These are phyloP conservation scores for Allantophomopsis cytisporea DNA, from an alignment of 2,329 filamentous ascomycete genomes.

Conservation along the genomic window DNA sequence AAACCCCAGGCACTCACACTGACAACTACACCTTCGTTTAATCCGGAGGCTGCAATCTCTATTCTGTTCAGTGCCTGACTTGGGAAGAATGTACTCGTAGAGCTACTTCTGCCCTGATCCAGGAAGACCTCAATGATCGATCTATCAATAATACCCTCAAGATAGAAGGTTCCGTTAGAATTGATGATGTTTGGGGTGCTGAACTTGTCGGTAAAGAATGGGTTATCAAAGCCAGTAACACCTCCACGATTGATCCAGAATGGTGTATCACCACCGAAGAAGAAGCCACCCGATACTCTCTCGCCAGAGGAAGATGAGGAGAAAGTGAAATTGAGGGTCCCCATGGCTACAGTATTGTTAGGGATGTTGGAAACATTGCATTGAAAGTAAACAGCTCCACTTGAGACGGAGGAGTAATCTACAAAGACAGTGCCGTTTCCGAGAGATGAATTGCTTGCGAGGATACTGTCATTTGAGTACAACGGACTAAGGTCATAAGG, in stretches of 20 bases:
- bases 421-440: conserved; percentile 32
- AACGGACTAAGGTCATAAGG: conserved; percentile 29
- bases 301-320: conserved; percentile 33
- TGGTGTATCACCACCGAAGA: conserved; percentile 30
- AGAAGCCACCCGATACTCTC: conserved; percentile 32
- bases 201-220: conserved; percentile 42
- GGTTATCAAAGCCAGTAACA: conserved; percentile 33
- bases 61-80: conserved; percentile 5
- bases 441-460: conserved; percentile 28
- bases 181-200: conserved; percentile 31
- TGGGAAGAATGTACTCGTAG: conserved; percentile 34
- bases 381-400: conserved; percentile 38
- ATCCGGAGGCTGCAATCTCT: background rate
- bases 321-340: conserved; percentile 37
- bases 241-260: conserved; percentile 37
- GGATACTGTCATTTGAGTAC: conserved; percentile 28
- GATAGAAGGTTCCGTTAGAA: background rate
- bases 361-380: conserved; percentile 32
- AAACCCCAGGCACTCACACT: background rate
- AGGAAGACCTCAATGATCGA: conserved; percentile 39
- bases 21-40: background rate
- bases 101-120: conserved; percentile 31
- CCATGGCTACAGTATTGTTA: conserved; percentile 5
- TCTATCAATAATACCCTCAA: conserved; percentile 34
- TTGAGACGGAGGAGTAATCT: conserved; percentile 34